Evolutionary conservation across 1,139 yeast species (phyloP), one percentile per base, ranked within the genome.

Genomic region (Zygosaccharomyces sapae): DNA sequence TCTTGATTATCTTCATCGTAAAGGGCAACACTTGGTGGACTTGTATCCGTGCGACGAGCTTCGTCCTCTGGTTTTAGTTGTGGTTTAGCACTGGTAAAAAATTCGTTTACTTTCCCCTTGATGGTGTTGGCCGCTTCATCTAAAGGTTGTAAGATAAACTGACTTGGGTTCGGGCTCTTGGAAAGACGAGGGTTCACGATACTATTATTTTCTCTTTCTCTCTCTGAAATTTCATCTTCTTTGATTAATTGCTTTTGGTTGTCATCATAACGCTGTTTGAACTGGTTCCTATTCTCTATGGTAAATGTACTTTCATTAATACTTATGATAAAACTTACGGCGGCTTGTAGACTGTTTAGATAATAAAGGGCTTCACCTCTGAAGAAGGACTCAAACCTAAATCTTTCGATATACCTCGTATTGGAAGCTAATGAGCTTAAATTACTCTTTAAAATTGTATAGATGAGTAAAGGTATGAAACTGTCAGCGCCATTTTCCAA

Each of bases 311-410:
- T 75, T 38, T 70, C 67, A 41, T 74, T 77, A 40, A 90, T 66
- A 19, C 79, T 77, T 50, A 81, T 78, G 20, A 90, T 77, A 61
- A 89, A 90, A 47, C 81, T 76, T 29, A 88, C 77, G 0, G 96
- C 96, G 2, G 90, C 94, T 60, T 86, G 88, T 27, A 87, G 68
- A 10, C 95, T 85, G 33, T 94, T 84, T 46, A 90, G 71, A 63
- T 90, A 90, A 63, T 90, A 90, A 36, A 92, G 85, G 0, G 92
- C 83, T 63, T 90, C 97, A 2, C 97, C 97, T 52, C 77, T 80
- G 37, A 86, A 71, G 74, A 88, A 83, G 45, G 80, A 87, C 3
- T 78, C 80, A 43, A 80, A 80, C 55, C 97, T 71, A 65, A 86
- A 92, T 47, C 92, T 73, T 62, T 89, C 95, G 55, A 92, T 88